Evolutionary conservation across 2,329 filamentous ascomycete genomes (phyloP).

Genomic region (Apiospora pterosperma): DNA sequence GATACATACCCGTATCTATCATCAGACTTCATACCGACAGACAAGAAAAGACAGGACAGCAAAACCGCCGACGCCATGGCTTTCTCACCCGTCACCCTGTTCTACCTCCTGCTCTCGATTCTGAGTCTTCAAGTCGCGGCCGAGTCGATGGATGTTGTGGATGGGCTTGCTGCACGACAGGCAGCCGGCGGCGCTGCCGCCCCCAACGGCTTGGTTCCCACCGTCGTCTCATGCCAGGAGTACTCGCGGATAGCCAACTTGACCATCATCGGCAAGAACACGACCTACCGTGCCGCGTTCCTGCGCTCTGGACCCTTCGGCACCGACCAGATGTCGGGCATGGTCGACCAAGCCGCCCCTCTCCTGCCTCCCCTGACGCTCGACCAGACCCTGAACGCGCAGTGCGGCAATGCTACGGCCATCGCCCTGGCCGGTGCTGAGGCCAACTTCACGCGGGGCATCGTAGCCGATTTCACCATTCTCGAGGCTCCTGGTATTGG

Average conservation of each 20-base stretch:
- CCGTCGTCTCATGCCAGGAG: slow-evolving; percentile 4
- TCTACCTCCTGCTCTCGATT: slow-evolving; percentile 5
- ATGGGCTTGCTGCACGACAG: slow-evolving; percentile 1
- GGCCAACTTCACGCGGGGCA: slow-evolving; percentile 39
- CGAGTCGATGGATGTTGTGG: neutral
- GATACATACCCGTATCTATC: neutral
- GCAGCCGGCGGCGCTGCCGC: neutral
- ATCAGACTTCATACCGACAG: neutral
- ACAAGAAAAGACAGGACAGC: neutral
- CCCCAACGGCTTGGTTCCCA: neutral
- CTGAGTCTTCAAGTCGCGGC: slow-evolving; percentile 1
- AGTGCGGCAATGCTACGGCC: slow-evolving; percentile 42
- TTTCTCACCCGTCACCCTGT: neutral
- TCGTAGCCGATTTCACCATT: slow-evolving; percentile 32
- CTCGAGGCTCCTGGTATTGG: slow-evolving; percentile 24
- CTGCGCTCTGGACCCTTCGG: slow-evolving; percentile 39
- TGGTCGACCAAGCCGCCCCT: slow-evolving; percentile 38
- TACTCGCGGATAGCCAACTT: slow-evolving; percentile 36
- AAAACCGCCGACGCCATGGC: neutral
- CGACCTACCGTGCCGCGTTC: slow-evolving; percentile 42
- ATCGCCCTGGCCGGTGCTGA: slow-evolving; percentile 40
- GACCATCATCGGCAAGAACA: slow-evolving; percentile 41
- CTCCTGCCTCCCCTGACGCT: slow-evolving; percentile 34
- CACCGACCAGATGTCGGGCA: slow-evolving; percentile 32
- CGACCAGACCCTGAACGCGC: slow-evolving; percentile 36